Base-by-base conservation (phyloP, 768 basidiomycete genomes). In the Boletus eberwhitei region DNA sequence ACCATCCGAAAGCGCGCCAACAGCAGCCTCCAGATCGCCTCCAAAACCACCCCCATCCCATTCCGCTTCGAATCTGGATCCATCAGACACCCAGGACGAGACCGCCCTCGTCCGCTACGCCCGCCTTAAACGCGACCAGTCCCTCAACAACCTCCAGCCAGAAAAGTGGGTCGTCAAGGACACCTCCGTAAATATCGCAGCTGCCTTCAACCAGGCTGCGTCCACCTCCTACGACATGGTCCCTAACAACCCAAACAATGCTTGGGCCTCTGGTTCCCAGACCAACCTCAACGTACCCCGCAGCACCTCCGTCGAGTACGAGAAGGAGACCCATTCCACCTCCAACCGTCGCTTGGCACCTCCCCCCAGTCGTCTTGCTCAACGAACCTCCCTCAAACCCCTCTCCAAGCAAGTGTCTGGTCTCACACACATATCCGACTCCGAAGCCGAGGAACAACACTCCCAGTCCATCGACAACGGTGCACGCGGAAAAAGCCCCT, bases 111-210 rank as follows among this genome's bases (percentile, higher is more conserved):
- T 75, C 35, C 78, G 77, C 48, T 78, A 76, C 66, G 73, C 79
- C 34, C 78, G 74, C 38, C 69, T 77, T 31, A 80, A 80, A 56
- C 75, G 72, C 59, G 74, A 78, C 53, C 74, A 75, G 55, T 58
- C 69, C 36, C 52, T 60, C 52, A 65, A 64, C 51, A 49, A 42
- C 19, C 66, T 73, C 58, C 76, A 84, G 48, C 89, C 90, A 39
- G 79, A 84, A 63, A 83, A 77, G 77, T 88, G 86, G 86, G 67
- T 69, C 54, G 82, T 90, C 55, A 87, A 87, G 64, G 89, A 90
- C 71, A 93, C 92, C 42, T 86, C 90, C 19, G 92, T 93, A 48
- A 88, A 90, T 71, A 86, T 92, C 64, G 92, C 90, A 11, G 81
- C 82, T 63, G 92, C 91, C 31, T 88, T 94, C 65, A 75, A 77